Evolutionary conservation across 768 basidiomycete species (phyloP), one percentile per base, ranked within the genome.

Genomic region (Tylopilus vinaceipallidus): DNA sequence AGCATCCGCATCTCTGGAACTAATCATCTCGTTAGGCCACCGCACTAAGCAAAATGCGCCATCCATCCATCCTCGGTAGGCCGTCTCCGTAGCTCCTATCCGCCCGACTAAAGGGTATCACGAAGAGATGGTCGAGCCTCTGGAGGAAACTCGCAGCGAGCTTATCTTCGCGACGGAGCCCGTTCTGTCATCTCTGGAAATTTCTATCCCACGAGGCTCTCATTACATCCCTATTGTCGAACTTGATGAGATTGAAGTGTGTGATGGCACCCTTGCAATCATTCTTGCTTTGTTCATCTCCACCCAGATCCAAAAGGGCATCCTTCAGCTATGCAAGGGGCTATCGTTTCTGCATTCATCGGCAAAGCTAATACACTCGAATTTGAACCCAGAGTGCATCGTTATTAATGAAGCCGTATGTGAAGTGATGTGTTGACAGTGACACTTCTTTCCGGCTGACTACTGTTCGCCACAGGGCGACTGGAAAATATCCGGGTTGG

Each of bases 401-500:
- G 74, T 98, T 7, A 86, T 99, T 63, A 99, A 97, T 63, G 80
- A 81, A 50, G 83, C 91, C 53, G 94, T 95, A 49, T 68, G 84
- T 67, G 19, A 64, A 54, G 42, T 38, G n/a, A n/a, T n/a, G 16
- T 33, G 23, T 39, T 17, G 23, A 9, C 12, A 17, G 4, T 33
- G 42, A 27, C 20, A 41, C 44, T 24, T 51, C 24, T 17, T 3
- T 26, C 4, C 24, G 37, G 20, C 26, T 41, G 38, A 57, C 16
- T 14, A 36, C 30, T 14, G 37, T n/a, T 39, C 22, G n/a, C 39
- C 45, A 14, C 58, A 95, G 92, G 95, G 97, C 27, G 97, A 99
- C 68, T 99, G 97, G 97, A 99, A 98, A 71, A 80, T 99, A 29
- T 83, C 88, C 16, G 95, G 93, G 2, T 76, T 99, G 33, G 91